A percentile compares a stretch with the other conserved stretches of the same genome.
phyloP scores from a whole-genome alignment of 768 basidiomycete species.

The Lactarius tabidus region DNA sequence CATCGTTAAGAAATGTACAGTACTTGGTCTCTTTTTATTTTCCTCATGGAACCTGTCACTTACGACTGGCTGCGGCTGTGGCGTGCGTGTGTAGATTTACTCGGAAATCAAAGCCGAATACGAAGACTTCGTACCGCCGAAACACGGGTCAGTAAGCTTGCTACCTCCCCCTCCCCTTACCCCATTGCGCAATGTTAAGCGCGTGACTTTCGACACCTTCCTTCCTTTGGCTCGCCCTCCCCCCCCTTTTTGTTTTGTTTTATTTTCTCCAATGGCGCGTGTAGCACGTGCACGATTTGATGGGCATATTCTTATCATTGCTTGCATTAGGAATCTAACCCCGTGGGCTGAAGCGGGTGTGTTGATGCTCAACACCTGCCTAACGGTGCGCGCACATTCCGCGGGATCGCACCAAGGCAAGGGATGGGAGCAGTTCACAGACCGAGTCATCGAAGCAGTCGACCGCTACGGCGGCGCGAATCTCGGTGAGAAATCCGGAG shows the following conservation, averaged over 20 bases:
- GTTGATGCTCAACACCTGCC: constrained; percentile 85
- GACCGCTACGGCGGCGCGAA: constrained; percentile 74
- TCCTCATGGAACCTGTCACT: constrained; percentile 18
- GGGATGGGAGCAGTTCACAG: constrained; percentile 93
- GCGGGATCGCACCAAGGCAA: constrained; percentile 79
- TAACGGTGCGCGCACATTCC: constrained; percentile 74
- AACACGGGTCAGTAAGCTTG: constrained; percentile 65
- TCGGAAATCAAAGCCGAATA: constrained; percentile 80
- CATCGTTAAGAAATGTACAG: constrained; percentile 77
- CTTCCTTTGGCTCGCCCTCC: not conserved
- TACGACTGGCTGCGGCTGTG: constrained; percentile 14
- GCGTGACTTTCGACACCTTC: not conserved
- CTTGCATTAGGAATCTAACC: constrained; percentile 59
- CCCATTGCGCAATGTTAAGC: not conserved
- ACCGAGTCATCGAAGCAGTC: constrained; percentile 72
- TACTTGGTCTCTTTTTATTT: constrained; percentile 1
- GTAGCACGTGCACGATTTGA: not conserved
- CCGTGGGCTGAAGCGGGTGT: constrained; percentile 85
- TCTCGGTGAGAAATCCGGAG: constrained; percentile 45
- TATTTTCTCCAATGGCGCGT: not conserved
- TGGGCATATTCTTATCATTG: not conserved
- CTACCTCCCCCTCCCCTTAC: not conserved
- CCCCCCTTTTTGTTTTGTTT: not conserved
- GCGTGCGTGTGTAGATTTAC: constrained; percentile 60
- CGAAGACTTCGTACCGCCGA: constrained; percentile 71